Base-by-base conservation (phyloP, 768 basidiomycete genomes). In the Psilocybe sp. region DNA sequence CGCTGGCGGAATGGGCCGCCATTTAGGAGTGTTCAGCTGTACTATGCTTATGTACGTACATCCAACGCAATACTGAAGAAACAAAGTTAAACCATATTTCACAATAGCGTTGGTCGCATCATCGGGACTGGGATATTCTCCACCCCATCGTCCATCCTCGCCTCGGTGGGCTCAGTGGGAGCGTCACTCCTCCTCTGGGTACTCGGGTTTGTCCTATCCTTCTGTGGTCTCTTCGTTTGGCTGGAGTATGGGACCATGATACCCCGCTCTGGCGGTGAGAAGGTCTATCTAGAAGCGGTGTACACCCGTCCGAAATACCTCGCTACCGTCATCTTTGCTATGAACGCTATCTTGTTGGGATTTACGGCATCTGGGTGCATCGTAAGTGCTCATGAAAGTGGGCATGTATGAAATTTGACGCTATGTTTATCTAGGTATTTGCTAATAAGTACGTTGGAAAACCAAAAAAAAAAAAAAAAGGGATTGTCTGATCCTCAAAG, bases 41-140 rank as follows among this genome's bases (percentile, higher is more conserved):
- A 82, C 80, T 0, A 71, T 82, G 55, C 67, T 81, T 15, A 81
- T 80, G 74, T 74, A 53, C 19, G 71, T 56, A 13, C 4, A 7
- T 33, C 35, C 10, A 11, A 38, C 12, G 1, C 23, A 2, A 41
- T 31, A 19, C 5, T n/a, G 10, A 36, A 14, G 35, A 20, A 18
- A 9, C 18, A 19, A 51, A 13, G 40, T 40, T 19, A 31, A 31
- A 47, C 10, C 36, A 2, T 19, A 31, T 14, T 10, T 2, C 13
- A 34, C 6, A 19, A 19, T 47, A 72, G 75, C 33, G 73, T 81
- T 20, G 81, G 81, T 0, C 71, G 73, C 19, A 80, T 84, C 50
- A 81, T 82, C 54, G 81, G 82, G 0, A 84, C 81, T 0, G 82
- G 81, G n/a, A 83, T 84, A 51, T 84, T 83, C 65, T 80, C 80